phyloP scores from a whole-genome alignment of 169 alveolate genomes.

The Babesia bigemina region DNA sequence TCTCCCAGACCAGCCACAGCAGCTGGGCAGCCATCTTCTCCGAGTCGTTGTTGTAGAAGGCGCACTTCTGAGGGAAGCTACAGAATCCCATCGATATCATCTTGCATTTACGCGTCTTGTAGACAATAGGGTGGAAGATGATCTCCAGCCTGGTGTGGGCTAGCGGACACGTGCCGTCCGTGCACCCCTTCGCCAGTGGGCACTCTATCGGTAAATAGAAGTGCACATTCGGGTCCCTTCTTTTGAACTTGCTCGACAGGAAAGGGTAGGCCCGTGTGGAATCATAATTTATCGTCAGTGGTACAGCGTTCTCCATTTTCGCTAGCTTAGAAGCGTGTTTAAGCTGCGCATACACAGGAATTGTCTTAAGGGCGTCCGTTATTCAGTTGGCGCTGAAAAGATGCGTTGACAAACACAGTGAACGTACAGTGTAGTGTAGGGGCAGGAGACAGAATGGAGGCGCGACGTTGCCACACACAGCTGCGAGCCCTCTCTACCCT shows the following conservation, averaged over 20 bases:
- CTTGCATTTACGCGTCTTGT: conserved; percentile 79
- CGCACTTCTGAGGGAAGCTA: conserved; percentile 72
- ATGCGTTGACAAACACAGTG: too few species aligned
- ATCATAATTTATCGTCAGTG: conserved; percentile 68
- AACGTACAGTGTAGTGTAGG: too few species aligned
- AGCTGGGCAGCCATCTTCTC: conserved; percentile 73
- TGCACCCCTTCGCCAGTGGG: conserved; percentile 76
- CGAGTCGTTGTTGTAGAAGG: conserved; percentile 70
- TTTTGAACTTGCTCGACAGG: conserved; percentile 68
- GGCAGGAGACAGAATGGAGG: not conserved
- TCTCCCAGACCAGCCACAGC: conserved; percentile 75
- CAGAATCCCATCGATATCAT: conserved; percentile 71
- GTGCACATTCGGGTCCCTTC: conserved; percentile 78
- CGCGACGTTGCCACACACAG: not conserved
- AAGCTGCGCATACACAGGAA: too few species aligned
- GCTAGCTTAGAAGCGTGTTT: not conserved
- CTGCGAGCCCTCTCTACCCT: not conserved
- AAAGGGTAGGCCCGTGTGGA: conserved; percentile 66
- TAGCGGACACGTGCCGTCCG: conserved; percentile 80
- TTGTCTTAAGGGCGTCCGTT: too few species aligned
- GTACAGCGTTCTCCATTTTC: conserved; percentile 64
- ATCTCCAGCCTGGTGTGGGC: conserved; percentile 83
- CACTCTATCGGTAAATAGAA: conserved; percentile 85
- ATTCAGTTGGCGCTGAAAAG: too few species aligned
- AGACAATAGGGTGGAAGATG: conserved; percentile 83